Percentiles rank a stretch among this genome's conserved stretches.
Conservation (phyloP, 2,329 filamentous ascomycete species). For the Simplicillium sp. region DNA sequence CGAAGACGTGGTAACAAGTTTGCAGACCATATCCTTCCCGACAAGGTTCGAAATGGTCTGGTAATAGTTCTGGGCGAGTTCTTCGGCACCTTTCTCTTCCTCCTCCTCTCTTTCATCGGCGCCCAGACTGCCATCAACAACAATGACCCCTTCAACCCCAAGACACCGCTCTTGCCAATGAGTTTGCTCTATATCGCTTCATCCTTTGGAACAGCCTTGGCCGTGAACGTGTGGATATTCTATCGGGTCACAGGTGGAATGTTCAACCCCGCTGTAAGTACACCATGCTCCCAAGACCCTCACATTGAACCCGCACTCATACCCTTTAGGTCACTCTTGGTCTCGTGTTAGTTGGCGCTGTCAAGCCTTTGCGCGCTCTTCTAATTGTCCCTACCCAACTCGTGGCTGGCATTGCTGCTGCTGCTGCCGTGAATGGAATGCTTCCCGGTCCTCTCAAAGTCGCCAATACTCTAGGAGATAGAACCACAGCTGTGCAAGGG, state of each 20-base stretch:
- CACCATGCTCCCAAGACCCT: too few relatives aligned
- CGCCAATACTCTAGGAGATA: constrained; percentile 42
- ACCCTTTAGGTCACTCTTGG: constrained; percentile 42
- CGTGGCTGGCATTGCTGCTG: constrained; percentile 47
- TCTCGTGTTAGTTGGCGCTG: constrained; percentile 47
- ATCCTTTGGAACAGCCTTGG: constrained; percentile 38
- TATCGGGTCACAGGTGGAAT: constrained; percentile 43
- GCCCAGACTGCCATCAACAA: constrained; percentile 25
- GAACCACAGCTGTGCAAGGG: constrained; percentile 43
- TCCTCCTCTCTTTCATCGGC: constrained; percentile 32
- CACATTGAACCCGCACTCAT: too few relatives aligned
- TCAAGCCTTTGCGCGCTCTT: constrained; percentile 40
- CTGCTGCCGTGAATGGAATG: constrained; percentile 45
- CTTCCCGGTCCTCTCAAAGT: constrained; percentile 49
- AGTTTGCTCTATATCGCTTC: constrained; percentile 39
- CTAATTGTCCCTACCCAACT: constrained; percentile 48
- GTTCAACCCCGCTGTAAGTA: constrained; percentile 40
- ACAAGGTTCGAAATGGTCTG: constrained; percentile 20
- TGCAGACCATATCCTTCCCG: not conserved
- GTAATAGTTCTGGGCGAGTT: constrained; percentile 39
- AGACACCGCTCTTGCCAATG: constrained; percentile 18
- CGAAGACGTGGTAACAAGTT: too few relatives aligned
- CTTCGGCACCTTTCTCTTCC: constrained; percentile 43
- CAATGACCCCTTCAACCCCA: constrained; percentile 16
- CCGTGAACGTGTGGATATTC: constrained; percentile 47